Evolutionary conservation across 306 rosid genomes (phyloP).

Genomic region (Fagus crenata): DNA sequence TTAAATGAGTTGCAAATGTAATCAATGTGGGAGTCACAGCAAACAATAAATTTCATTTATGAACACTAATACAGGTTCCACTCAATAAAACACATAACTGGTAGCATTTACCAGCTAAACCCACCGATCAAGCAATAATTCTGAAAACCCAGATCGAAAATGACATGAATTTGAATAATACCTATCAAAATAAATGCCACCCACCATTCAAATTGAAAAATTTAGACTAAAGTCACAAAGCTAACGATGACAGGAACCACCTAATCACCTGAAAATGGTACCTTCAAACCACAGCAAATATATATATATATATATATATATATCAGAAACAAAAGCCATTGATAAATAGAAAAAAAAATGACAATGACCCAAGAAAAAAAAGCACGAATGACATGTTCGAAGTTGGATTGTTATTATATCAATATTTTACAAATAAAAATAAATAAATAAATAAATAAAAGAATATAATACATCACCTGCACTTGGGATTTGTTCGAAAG

Average conservation of each 20-base stretch:
- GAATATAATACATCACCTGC: constrained; percentile 28
- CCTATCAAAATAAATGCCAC: constrained; percentile 10
- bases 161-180: constrained; percentile 1
- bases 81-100: constrained; percentile 5
- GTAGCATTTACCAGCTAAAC: constrained; percentile 1
- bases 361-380: constrained; percentile 2
- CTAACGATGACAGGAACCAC: constrained; percentile 28
- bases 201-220: constrained; percentile 21
- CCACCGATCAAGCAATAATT: neutral
- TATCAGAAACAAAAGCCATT: constrained; percentile 9
- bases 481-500: neutral
- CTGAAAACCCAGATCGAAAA: constrained; percentile 22
- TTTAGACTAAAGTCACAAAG: constrained; percentile 19
- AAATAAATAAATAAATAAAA: too few species aligned
- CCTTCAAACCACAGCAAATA: constrained; percentile 22
- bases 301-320: neutral
- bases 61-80: constrained; percentile 6
- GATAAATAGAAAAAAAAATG: neutral
- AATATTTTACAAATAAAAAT: constrained; percentile 4
- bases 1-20: neutral
- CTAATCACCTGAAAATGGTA: constrained; percentile 23
- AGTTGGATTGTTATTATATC: neutral
- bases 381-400: neutral
- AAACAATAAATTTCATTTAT: neutral
- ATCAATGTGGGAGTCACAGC: constrained; percentile 17